Conservation (phyloP, 192 early-diverging fungal species). For the Umbelopsis ramanniana region DNA sequence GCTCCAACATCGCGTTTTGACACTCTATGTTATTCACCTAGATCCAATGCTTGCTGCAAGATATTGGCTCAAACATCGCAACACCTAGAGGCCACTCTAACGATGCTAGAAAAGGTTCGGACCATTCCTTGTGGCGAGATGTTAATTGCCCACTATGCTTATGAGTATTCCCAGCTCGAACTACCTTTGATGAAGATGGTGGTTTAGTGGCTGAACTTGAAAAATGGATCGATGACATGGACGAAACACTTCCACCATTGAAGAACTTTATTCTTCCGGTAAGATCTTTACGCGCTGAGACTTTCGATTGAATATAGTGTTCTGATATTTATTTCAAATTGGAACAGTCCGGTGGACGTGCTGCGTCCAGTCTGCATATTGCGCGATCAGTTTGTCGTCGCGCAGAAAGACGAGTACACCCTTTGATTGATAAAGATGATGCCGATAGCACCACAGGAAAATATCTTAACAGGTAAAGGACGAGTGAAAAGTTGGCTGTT, state of each 20-base stretch:
- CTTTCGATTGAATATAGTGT: not conserved
- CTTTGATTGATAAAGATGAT: slow-evolving; percentile 60
- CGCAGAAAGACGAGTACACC: slow-evolving; percentile 83
- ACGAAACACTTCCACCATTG: slow-evolving; percentile 72
- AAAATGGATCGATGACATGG: slow-evolving; percentile 83
- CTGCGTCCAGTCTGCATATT: slow-evolving; percentile 82
- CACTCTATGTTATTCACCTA: slow-evolving; percentile 21
- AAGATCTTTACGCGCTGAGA: slow-evolving; percentile 30
- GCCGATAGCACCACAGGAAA: slow-evolving; percentile 65
- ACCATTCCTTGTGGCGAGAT: not conserved
- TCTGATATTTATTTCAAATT: slow-evolving; percentile 19
- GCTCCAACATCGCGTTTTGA: not conserved
- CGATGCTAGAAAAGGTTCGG: slow-evolving; percentile 54
- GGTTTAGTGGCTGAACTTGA: slow-evolving; percentile 68
- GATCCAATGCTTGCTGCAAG: slow-evolving; percentile 92
- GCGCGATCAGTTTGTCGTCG: slow-evolving; percentile 83
- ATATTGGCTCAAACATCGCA: slow-evolving; percentile 91
- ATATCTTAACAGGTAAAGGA: slow-evolving; percentile 69
- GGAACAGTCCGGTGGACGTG: slow-evolving; percentile 78
- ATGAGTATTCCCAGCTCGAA: slow-evolving; percentile 48
- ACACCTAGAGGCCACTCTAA: slow-evolving; percentile 72
- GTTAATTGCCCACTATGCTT: not conserved
- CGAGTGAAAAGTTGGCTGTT: not conserved
- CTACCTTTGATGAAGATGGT: slow-evolving; percentile 77
- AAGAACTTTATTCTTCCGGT: slow-evolving; percentile 87